These are phyloP conservation scores for Dryas integrifolia DNA, from an alignment of 331 rosid species.

Conservation along the genomic window DNA sequence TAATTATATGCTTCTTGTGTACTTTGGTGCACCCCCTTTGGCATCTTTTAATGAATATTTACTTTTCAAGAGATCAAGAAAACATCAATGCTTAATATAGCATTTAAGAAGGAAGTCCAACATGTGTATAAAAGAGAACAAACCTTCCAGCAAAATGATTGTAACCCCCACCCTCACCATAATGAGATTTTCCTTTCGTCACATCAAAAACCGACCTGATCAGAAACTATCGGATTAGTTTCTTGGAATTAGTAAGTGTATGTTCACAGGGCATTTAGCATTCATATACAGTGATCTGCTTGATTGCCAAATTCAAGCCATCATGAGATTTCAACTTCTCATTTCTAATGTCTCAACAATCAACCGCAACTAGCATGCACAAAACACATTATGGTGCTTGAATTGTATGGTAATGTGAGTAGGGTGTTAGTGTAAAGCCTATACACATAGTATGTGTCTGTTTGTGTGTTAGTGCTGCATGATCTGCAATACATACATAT, in stretches of 20 bases:
- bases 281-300: not conserved
- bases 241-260: not conserved
- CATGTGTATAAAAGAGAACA: slow-evolving; percentile 3
- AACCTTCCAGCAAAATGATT: slow-evolving; percentile 95
- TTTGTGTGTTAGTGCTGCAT: not conserved
- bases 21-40: not conserved
- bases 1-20: not conserved
- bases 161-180: slow-evolving; percentile 87
- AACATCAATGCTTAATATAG: not conserved
- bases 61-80: no score
- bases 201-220: slow-evolving; percentile 90
- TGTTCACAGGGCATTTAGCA: not conserved
- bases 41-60: not conserved
- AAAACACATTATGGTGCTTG: not conserved
- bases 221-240: slow-evolving; percentile 11
- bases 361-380: not conserved
- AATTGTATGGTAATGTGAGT: not conserved
- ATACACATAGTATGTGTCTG: no score
- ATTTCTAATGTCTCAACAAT: not conserved
- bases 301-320: not conserved
- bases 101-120: slow-evolving; percentile 9
- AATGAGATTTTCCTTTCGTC: slow-evolving; percentile 86
- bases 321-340: not conserved
- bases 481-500: not conserved
- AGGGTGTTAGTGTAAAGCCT: not conserved